These are phyloP conservation scores for Fusarium austroafricanum DNA, from an alignment of 2,329 filamentous ascomycete genomes.

Conservation along the genomic window DNA sequence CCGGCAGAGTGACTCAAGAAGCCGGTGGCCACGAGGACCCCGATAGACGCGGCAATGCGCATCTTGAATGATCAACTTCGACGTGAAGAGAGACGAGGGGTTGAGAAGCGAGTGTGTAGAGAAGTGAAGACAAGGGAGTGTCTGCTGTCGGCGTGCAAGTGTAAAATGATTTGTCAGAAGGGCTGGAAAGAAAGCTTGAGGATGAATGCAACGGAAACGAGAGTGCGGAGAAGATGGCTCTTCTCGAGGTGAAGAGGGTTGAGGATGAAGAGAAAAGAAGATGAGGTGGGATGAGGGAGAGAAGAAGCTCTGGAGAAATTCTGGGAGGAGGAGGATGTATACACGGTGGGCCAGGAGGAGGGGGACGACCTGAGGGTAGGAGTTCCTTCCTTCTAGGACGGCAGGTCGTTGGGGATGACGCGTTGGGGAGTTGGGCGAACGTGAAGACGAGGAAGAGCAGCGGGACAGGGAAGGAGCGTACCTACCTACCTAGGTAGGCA, in stretches of 20 bases:
- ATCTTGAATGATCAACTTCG: constrained; percentile 48
- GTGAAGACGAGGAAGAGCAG: constrained; percentile 17
- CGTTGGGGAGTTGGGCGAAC: constrained; percentile 20
- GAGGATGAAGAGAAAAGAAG: constrained; percentile 32
- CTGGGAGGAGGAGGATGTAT: too few relatives aligned
- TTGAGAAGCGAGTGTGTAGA: neutral
- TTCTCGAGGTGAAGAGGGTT: constrained; percentile 23
- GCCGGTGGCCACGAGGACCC: constrained; percentile 52
- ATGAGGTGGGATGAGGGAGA: too few relatives aligned
- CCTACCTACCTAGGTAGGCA: too few relatives aligned
- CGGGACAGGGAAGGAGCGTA: constrained; percentile 25
- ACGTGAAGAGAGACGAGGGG: neutral
- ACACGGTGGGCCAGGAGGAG: constrained; percentile 7
- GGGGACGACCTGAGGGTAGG: constrained; percentile 16
- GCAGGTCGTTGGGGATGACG: constrained; percentile 35
- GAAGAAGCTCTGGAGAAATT: too few relatives aligned
- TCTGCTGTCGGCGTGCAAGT: constrained; percentile 1
- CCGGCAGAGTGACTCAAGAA: constrained; percentile 49
- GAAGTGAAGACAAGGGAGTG: neutral
- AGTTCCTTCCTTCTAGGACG: constrained; percentile 36
- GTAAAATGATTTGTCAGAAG: constrained; percentile 24
- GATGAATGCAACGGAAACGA: constrained; percentile 31
- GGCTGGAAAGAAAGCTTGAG: constrained; percentile 19
- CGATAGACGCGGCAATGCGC: constrained; percentile 53
- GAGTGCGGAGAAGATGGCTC: constrained; percentile 23